Evolutionary conservation across 2,329 filamentous ascomycete species (phyloP).

Genomic region (Pseudodiploospora longispora): DNA sequence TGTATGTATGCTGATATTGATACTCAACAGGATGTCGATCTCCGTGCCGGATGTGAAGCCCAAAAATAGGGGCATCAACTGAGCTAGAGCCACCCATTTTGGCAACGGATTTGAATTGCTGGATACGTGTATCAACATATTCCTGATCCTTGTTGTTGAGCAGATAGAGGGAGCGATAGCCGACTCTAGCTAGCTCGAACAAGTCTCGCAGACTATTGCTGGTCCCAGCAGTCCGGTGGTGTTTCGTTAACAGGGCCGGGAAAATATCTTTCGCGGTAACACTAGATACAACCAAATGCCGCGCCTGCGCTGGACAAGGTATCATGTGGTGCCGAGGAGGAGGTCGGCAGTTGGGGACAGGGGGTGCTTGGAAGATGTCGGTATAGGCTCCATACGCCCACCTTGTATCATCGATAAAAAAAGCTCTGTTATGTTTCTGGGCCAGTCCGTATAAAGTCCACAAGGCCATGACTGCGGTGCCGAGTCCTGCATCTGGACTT

Average conservation of each 20-base stretch:
- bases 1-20: conserved; percentile 69
- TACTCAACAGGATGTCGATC: conserved; percentile 70
- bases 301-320: conserved; percentile 69
- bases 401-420: conserved; percentile 77
- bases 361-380: conserved; percentile 62
- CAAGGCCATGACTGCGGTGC: conserved; percentile 66
- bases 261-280: conserved; percentile 60
- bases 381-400: conserved; percentile 76
- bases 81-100: conserved; percentile 31
- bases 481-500: conserved; percentile 63
- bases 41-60: conserved; percentile 72
- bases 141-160: conserved; percentile 55
- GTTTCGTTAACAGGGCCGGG: conserved; percentile 39
- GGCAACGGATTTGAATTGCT: conserved; percentile 43
- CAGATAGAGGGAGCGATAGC: conserved; percentile 68
- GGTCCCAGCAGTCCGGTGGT: conserved; percentile 17
- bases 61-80: conserved; percentile 41
- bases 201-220: conserved; percentile 39
- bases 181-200: conserved; percentile 58
- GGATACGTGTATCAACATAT: conserved; percentile 55
- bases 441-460: conserved; percentile 82
- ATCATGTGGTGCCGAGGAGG: conserved; percentile 69
- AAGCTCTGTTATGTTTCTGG: conserved; percentile 61
- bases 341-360: conserved; percentile 56
- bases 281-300: conserved; percentile 65